phyloP scores from a whole-genome alignment of 495 filamentous ascomycete genomes.

The Penicillium psychrofluorescens region DNA sequence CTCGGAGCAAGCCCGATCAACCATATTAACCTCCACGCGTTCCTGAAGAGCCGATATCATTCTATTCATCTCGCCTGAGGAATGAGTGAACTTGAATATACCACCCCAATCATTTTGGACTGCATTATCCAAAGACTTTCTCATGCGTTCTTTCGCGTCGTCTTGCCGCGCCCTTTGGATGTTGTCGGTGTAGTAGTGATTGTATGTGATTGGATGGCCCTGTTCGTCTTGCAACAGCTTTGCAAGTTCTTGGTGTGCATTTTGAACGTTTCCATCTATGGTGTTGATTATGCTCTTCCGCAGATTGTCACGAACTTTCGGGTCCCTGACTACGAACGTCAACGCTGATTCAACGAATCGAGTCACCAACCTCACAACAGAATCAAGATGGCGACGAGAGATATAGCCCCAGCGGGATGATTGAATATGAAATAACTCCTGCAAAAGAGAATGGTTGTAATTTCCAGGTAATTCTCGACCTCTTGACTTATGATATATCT shows the following conservation, averaged over 20 bases:
- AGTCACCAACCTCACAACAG: slow-evolving; percentile 3
- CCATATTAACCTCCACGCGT: slow-evolving; percentile 14
- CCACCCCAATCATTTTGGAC: slow-evolving; percentile 3
- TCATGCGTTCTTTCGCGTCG: neutral
- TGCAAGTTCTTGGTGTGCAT: slow-evolving; percentile 23
- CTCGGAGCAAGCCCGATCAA: slow-evolving; percentile 15
- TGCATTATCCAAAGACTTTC: neutral
- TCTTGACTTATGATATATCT: slow-evolving; percentile 17
- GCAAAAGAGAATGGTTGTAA: slow-evolving; percentile 32
- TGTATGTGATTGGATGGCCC: slow-evolving; percentile 38
- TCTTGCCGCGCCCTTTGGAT: slow-evolving; percentile 27
- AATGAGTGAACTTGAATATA: slow-evolving; percentile 2
- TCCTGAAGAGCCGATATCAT: slow-evolving; percentile 10
- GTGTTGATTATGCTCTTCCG: slow-evolving; percentile 4
- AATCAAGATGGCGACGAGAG: slow-evolving; percentile 8
- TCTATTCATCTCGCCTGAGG: neutral
- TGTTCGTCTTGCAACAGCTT: slow-evolving; percentile 36
- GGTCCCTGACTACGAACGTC: slow-evolving; percentile 8
- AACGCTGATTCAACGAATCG: slow-evolving; percentile 13
- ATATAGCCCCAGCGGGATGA: slow-evolving; percentile 20
- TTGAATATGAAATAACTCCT: slow-evolving; percentile 32
- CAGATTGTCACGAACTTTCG: slow-evolving; percentile 22
- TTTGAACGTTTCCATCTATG: slow-evolving; percentile 14
- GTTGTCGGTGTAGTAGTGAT: slow-evolving; percentile 38
- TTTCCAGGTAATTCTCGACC: slow-evolving; percentile 38